phyloP scores from a whole-genome alignment of 176 grass and related monocot genomes.

The Raddia distichophylla region DNA sequence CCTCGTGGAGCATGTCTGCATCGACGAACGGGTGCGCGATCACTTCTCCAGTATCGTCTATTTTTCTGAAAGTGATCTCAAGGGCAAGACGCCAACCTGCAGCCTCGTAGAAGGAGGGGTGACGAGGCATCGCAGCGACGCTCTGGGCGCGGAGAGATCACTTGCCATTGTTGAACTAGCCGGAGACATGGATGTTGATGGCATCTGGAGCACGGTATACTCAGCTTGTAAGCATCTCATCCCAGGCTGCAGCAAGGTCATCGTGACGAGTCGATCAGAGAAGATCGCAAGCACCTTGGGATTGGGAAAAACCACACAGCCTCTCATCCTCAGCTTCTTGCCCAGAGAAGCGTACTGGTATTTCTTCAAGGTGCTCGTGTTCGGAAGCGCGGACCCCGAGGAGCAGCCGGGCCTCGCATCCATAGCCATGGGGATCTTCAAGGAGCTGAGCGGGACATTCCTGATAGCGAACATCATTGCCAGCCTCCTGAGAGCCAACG shows the following conservation, averaged over 20 bases:
- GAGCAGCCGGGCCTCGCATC: not conserved
- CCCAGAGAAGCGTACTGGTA: too few relatives aligned
- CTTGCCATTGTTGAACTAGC: not conserved
- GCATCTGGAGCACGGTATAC: not conserved
- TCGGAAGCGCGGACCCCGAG: too few relatives aligned
- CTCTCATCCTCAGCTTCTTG: not conserved
- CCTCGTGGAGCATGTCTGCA: too few relatives aligned
- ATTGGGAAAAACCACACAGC: not conserved
- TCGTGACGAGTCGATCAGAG: not conserved
- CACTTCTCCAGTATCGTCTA: not conserved
- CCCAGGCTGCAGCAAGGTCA: conserved; percentile 24
- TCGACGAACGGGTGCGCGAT: too few relatives aligned
- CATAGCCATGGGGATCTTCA: conserved; percentile 5
- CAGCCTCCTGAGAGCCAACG: not conserved
- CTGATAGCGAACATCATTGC: conserved; percentile 11
- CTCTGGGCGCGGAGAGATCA: not conserved
- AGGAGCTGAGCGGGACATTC: not conserved
- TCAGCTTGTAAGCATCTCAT: not conserved
- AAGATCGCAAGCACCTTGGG: too few relatives aligned
- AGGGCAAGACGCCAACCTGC: too few relatives aligned
- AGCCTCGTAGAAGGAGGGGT: not conserved
- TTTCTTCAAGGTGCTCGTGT: too few relatives aligned
- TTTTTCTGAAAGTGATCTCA: not conserved
- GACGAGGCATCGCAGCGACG: not conserved
- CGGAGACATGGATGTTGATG: not conserved